Evolutionary conservation across 371 early-diverging fungal genomes (phyloP), one percentile per base, ranked within the genome.

Genomic region (Lichtheimia ramosa): DNA sequence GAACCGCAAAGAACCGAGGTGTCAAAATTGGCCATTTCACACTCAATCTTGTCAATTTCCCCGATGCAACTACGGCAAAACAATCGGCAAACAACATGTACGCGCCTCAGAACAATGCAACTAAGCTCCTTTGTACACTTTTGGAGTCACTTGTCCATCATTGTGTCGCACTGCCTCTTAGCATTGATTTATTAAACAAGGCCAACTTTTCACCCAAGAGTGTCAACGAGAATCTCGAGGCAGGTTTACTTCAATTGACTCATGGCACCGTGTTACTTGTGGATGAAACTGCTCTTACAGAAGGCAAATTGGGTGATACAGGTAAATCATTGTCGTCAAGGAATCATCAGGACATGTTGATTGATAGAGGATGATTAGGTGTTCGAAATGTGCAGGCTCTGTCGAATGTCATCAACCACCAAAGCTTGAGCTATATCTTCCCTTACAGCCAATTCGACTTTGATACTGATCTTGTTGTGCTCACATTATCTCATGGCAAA

Each of bases 261-360:
- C 70, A 79, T 43, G 85, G 84, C 7, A 86, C 88, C 0, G 55
- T 62, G 1, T 56, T 88, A n/a, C 54, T 86, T 0, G 63, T 86
- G 24, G 88, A 88, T 62, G 88, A 88, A 59, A 85, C 86, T 2
- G 75, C 64, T 1, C 56, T 88, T 58, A 69, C 83, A n/a, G 88
- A 88, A 62, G 88, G 88, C 15, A 79, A 73, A 25, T 62, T 88
- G 39, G 65, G 71, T 5, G 85, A 85, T 43, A 64, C 69, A 48
- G 87, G 84, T 83, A 75, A 43, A 34, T 48, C 10, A 8, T 18
- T 2, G 8, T 0, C 4, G 10, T 34, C 10, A 34, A 34, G 34
- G 27, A 5, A 7, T 5, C 2, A 7, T 6, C 2, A 8, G 8
- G 2, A 10, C 34, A 8, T 34, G 34, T 5, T 8, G 34, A 34